Conservation (phyloP, 148 eudicot species). For the Rhododendron vialii region DNA sequence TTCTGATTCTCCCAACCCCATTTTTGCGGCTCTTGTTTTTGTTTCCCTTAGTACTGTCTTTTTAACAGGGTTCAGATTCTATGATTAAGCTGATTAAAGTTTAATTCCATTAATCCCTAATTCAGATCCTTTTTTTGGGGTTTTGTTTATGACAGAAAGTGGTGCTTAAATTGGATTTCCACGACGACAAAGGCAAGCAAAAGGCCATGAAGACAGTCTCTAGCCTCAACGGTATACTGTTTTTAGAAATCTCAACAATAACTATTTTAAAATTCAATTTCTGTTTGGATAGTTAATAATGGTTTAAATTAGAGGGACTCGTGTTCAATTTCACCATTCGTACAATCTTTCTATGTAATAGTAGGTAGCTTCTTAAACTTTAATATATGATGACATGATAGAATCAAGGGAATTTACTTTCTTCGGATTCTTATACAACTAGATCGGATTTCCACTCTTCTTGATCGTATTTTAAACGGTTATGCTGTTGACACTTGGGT, state of each 20-base stretch:
- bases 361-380: background rate
- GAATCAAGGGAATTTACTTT: background rate
- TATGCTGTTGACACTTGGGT: too few relatives aligned
- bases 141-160: slow-evolving; percentile 30
- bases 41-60: background rate
- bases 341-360: background rate
- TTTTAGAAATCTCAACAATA: background rate
- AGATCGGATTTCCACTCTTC: background rate
- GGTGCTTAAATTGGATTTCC: slow-evolving; percentile 50
- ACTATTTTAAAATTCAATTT: background rate
- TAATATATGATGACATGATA: background rate
- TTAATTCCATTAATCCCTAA: background rate
- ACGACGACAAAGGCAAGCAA: slow-evolving; percentile 67
- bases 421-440: background rate
- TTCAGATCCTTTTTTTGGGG: background rate
- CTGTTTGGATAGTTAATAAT: background rate
- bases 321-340: background rate
- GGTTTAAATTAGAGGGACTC: background rate
- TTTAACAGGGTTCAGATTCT: background rate
- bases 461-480: too few relatives aligned
- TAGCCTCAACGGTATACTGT: slow-evolving; percentile 43
- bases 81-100: background rate
- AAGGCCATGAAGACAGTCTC: slow-evolving; percentile 69
- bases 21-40: background rate
- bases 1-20: background rate